Conservation (phyloP, 2,329 filamentous ascomycete species). For the Zopfia rhizophila region DNA sequence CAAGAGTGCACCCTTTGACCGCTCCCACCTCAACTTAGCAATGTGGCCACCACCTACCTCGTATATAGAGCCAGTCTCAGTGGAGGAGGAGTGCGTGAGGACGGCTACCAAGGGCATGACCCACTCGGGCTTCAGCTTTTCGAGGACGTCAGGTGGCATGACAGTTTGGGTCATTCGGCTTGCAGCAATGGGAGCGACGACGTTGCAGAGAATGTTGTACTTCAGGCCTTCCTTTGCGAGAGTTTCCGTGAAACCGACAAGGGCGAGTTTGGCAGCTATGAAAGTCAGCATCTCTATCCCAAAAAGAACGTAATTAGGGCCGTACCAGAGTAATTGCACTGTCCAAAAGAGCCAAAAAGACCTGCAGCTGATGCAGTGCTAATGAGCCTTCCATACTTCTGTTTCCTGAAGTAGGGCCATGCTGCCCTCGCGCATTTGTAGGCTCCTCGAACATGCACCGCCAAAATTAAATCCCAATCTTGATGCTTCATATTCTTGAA, state of each 20-base stretch:
- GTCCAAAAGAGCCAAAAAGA: slow-evolving; percentile 94
- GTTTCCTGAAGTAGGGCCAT: slow-evolving; percentile 98
- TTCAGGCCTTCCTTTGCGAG: slow-evolving; percentile 96
- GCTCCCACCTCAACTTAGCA: slow-evolving; percentile 95
- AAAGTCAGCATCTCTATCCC: slow-evolving; percentile 33
- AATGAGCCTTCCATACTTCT: slow-evolving; percentile 97
- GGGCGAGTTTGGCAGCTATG: slow-evolving; percentile 86
- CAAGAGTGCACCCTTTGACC: slow-evolving; percentile 85
- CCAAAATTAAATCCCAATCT: slow-evolving; percentile 96
- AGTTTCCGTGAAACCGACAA: slow-evolving; percentile 98
- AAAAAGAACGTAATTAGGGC: neutral
- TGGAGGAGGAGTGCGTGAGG: slow-evolving; percentile 86
- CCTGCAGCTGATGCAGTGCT: slow-evolving; percentile 97
- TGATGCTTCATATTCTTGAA: slow-evolving; percentile 99
- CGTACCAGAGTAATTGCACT: slow-evolving; percentile 89
- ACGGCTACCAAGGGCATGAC: slow-evolving; percentile 92
- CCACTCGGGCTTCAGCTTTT: slow-evolving; percentile 90
- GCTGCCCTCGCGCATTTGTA: slow-evolving; percentile 96
- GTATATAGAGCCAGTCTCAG: slow-evolving; percentile 89
- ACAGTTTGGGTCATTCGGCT: slow-evolving; percentile 95
- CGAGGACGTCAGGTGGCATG: slow-evolving; percentile 92
- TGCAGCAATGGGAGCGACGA: slow-evolving; percentile 93
- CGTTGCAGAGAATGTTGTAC: slow-evolving; percentile 97
- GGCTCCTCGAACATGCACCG: slow-evolving; percentile 90
- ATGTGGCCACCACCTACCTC: slow-evolving; percentile 93